Evolutionary conservation across 2,329 filamentous ascomycete genomes (phyloP), one percentile per base, ranked within the genome.

Genomic region (Pseudogymnoascus sp.): DNA sequence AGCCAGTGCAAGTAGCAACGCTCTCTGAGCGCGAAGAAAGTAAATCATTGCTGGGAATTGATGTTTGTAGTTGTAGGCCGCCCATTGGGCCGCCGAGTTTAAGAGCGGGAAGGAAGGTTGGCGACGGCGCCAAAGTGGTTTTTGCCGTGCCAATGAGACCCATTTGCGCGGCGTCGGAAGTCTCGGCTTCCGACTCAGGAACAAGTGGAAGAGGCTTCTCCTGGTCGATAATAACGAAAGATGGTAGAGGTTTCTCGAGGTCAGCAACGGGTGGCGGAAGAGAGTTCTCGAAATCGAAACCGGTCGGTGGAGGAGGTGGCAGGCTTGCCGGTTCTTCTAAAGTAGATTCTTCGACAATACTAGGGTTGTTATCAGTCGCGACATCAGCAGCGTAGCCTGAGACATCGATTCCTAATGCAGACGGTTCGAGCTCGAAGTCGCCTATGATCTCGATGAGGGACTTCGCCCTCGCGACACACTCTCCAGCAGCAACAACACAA

Each of bases 401-500:
- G 29, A 85, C 72, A 65, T 86, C 82, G 60, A 87, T 80, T 6
- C 80, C 82, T 27, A 89, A 74, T 31, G 79, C 74, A 39, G 70
- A 75, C 38, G 77, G 71, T 67, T 89, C 85, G 67, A 92, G 85
- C 73, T 96, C 92, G 67, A 96, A 96, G 73, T 96, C 92, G 17
- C 92, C 92, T 66, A 94, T 91, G 64, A 89, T 84, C 75, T 96
- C 92, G 63, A 99, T 88, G 48, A 95, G 86, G 72, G 85, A 82
- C 69, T 91, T 91, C 9, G 92, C 89, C 75, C 92, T 93, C 5
- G 89, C 87, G 17, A 96, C 89, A 74, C 93, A 97, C 68, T 96
- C 92, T 41, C 93, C 93, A 48, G 92, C 92, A 21, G 91, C 89
- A 68, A 91, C 88, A 27, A 99, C 92, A 71, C 92, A 97, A 64